phyloP scores from a whole-genome alignment of 495 filamentous ascomycete genomes.

The Podospora tetraspora region DNA sequence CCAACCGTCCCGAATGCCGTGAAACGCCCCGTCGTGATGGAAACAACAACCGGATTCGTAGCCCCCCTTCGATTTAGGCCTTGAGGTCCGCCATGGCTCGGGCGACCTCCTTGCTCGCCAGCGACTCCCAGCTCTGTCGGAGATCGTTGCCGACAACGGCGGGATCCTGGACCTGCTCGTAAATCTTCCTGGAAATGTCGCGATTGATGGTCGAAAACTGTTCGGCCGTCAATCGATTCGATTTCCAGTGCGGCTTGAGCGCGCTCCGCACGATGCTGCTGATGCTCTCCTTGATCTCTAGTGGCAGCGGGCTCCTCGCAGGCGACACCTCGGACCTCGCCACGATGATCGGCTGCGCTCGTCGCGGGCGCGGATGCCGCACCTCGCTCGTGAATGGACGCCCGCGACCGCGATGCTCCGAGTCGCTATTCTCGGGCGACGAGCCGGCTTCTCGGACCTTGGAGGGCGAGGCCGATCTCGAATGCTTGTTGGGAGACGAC shows the following conservation, averaged over 20 bases:
- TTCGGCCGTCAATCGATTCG: slow-evolving; percentile 65
- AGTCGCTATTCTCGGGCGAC: slow-evolving; percentile 42
- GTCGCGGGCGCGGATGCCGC: slow-evolving; percentile 48
- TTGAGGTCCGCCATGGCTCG: slow-evolving; percentile 51
- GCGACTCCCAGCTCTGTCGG: slow-evolving; percentile 58
- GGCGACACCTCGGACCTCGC: slow-evolving; percentile 51
- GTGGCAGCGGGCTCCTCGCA: slow-evolving; percentile 51
- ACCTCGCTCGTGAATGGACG: slow-evolving; percentile 34
- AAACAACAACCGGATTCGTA: slow-evolving; percentile 5
- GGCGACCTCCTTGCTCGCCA: slow-evolving; percentile 69
- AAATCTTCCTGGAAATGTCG: slow-evolving; percentile 75
- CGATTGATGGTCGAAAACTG: slow-evolving; percentile 87
- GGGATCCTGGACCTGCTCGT: slow-evolving; percentile 66
- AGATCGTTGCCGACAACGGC: slow-evolving; percentile 49
- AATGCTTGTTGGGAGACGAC: slow-evolving; percentile 27
- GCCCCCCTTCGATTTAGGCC: slow-evolving; percentile 25
- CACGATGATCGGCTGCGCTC: slow-evolving; percentile 26
- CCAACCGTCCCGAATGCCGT: slow-evolving; percentile 12
- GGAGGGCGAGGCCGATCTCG: slow-evolving; percentile 28
- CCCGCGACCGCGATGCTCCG: slow-evolving; percentile 30
- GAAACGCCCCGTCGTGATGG: slow-evolving; percentile 17
- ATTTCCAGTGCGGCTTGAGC: slow-evolving; percentile 69
- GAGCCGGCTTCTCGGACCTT: slow-evolving; percentile 23
- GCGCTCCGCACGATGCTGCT: slow-evolving; percentile 73
- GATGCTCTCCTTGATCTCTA: slow-evolving; percentile 72